Base-by-base conservation (phyloP, 1,139 yeast species). In the Yamadazyma pseudoaaseri region DNA sequence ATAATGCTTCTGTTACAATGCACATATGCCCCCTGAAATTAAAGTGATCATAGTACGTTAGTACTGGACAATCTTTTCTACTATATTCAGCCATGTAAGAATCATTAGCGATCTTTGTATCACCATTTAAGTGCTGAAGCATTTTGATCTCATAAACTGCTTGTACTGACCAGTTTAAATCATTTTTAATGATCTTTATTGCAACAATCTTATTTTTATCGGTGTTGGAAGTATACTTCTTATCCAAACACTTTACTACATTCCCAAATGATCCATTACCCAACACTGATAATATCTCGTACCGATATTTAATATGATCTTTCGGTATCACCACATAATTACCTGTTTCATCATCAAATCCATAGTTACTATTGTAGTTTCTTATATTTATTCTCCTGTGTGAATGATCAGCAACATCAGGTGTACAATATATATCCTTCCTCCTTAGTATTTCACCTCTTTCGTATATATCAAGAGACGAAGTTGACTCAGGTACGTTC, bases 241-340 rank as follows among this genome's bases (percentile, higher is more conserved):
- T 86, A 56, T 87, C 96, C 18, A 61, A 56, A 43, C 92, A 83
- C 38, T 75, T 68, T 7, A 85, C 62, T 3, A 87, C 96, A 39
- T 79, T 80, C 0, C 96, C 96, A 65, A 87, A 87, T 20, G 92
- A 80, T 3, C 96, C 96, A 38, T 74, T 79, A 0, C 96, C 96
- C 12, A 87, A 62, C 3, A 68, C 60, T 2, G 66, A 58, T 20
- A 73, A 40, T 6, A 86, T 76, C 44, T 85, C 81, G 50, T 81
- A 87, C 26, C 95, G 60, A 54, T 80, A 87, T 35, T 81, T 83
- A 30, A 87, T 73, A 47, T 87, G 96, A 49, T 86, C 96, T 4
- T 82, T 76, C 1, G 62, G 57, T 1, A 65, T 52, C 1, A 79
- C 65, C 6, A 66, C 63, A 46, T 84, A 81, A 49, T 85, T 85